phyloP scores from a whole-genome alignment of 768 basidiomycete genomes.

The Porphyrellus cyaneotinctus region DNA sequence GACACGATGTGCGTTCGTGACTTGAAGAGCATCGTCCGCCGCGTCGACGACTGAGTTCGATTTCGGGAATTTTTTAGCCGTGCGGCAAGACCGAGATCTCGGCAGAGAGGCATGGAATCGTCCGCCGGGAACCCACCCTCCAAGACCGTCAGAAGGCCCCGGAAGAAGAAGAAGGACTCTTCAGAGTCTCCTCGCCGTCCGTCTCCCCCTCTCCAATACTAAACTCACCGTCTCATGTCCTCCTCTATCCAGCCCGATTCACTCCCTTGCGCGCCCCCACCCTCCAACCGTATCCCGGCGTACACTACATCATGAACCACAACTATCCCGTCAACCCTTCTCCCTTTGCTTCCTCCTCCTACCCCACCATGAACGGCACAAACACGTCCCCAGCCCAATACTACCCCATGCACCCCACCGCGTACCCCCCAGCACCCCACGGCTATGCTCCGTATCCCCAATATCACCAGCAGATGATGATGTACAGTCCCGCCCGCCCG shows the following conservation, averaged over 20 bases:
- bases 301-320: constrained; percentile 66
- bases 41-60: constrained; percentile 3
- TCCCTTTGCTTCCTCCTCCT: constrained; percentile 39
- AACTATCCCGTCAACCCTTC: constrained; percentile 61
- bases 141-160: constrained; percentile 49
- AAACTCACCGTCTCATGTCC: constrained; percentile 11
- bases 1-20: too few species aligned
- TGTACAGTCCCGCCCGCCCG: constrained; percentile 50
- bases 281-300: constrained; percentile 53
- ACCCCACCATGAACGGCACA: constrained; percentile 37
- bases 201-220: too few species aligned
- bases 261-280: constrained; percentile 38
- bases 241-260: constrained; percentile 18
- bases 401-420: constrained; percentile 54
- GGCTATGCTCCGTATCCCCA: constrained; percentile 56
- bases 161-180: constrained; percentile 44
- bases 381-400: constrained; percentile 45
- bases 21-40: not conserved
- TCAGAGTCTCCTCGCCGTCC: constrained; percentile 26
- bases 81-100: too few species aligned
- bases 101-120: too few species aligned
- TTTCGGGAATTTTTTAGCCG: too few species aligned
- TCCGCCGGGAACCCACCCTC: constrained; percentile 46
- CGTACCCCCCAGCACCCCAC: constrained; percentile 43
- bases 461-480: constrained; percentile 57